Conservation (phyloP, 2,329 filamentous ascomycete species). For the Microdochium trichocladiopsis region DNA sequence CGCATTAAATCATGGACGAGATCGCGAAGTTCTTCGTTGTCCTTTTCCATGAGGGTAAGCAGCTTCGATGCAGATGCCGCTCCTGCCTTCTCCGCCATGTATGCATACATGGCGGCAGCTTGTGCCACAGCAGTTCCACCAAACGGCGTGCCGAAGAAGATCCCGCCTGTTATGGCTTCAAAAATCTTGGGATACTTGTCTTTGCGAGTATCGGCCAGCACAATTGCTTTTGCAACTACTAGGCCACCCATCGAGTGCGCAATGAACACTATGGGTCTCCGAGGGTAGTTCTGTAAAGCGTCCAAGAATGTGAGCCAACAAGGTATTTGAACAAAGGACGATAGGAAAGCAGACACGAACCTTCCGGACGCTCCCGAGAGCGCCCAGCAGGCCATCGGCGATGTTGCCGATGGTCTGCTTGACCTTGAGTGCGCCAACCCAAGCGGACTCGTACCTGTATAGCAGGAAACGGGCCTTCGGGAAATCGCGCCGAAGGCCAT, state of each 20-base stretch:
- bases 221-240: conserved; percentile 31
- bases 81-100: conserved; percentile 23
- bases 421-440: conserved; percentile 30
- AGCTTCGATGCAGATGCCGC: conserved; percentile 25
- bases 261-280: conserved; percentile 32
- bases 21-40: conserved; percentile 27
- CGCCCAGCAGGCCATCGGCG: conserved; percentile 26
- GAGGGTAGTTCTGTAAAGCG: conserved; percentile 12
- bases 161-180: conserved; percentile 28
- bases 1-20: conserved; percentile 30
- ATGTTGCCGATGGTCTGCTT: conserved; percentile 31
- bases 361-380: conserved; percentile 24
- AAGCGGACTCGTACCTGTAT: conserved; percentile 33
- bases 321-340: background rate
- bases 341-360: conserved; percentile 8
- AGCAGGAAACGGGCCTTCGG: conserved; percentile 29
- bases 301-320: background rate
- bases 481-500: conserved; percentile 29
- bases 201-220: conserved; percentile 23
- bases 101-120: conserved; percentile 27
- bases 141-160: conserved; percentile 34
- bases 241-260: conserved; percentile 37
- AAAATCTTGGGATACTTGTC: conserved; percentile 30
- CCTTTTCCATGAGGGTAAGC: conserved; percentile 30
- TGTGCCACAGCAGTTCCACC: conserved; percentile 27